Evolutionary conservation across 148 eudicot genomes (phyloP), one percentile per base, ranked within the genome.

Genomic region (Rheum nobile): DNA sequence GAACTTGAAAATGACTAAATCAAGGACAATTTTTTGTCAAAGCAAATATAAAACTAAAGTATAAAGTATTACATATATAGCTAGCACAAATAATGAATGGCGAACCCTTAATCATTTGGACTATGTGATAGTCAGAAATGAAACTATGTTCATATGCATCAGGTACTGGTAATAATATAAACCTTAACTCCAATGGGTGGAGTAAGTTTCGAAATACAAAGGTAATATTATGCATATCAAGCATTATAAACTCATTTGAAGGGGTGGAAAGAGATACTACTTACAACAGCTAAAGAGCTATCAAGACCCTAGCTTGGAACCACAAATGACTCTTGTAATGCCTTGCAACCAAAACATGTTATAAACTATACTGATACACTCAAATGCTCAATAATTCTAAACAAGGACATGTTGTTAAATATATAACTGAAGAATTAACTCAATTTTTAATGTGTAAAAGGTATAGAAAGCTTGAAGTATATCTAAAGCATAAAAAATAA

Each of bases 201-300:
- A 16, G 21, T 65, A 32, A 65, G n/a, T 65, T 65, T 32, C 21
- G 14, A 4, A 31, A 65, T 34, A 32, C n/a, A 32, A 17, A 32
- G 12, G 39, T 17, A 32, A 26, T n/a, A 73, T 52, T 2, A 73
- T 21, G n/a, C 42, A 55, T 16, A 55, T 57, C 63, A 72, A 52
- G 65, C 26, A 50, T 35, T 48, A 29, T 4, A 50, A 1, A 1
- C 31, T 24, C 38, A 74, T 39, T 26, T 26, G 2, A 31, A 73
- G 21, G 48, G 7, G 24, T n/a, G 41, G 24, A 4, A 63, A 55
- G 48, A 48, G 54, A 31, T 75, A 76, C 29, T 29, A 87, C 99
- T 88, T 90, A 96, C 97, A 81, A 97, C 99, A 67, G 99, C 97
- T 38, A 97, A 96, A 46, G 99, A 96, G 81, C 99, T 96, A 78